phyloP scores from a whole-genome alignment of 23 red algal species.

The Gracilaria caudata region DNA sequence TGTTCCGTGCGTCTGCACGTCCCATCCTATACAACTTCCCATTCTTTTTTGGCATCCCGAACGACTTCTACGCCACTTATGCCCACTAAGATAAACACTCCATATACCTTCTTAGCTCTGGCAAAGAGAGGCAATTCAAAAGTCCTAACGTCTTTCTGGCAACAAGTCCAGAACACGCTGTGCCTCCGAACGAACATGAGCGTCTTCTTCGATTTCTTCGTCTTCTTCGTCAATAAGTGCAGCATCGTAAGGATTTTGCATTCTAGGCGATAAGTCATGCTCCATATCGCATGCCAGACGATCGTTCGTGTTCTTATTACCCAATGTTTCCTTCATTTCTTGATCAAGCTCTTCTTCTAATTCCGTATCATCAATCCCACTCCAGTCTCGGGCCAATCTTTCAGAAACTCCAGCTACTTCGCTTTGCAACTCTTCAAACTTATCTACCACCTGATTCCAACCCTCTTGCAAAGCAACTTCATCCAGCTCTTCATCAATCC shows the following conservation, averaged over 20 bases:
- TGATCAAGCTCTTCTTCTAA: conserved; percentile 28
- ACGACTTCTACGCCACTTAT: no score
- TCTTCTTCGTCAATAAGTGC: neutral
- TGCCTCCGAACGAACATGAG: neutral
- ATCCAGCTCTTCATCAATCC: conserved; percentile 10
- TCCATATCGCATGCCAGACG: neutral
- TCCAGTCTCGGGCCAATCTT: neutral
- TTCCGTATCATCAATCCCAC: conserved; percentile 16
- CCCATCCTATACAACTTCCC: no score
- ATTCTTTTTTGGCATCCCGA: no score
- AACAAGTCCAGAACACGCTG: conserved; percentile 19
- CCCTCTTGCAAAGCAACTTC: conserved; percentile 19
- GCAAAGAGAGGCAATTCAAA: no score
- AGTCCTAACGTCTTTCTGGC: neutral
- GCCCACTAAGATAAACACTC: no score
- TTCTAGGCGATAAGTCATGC: neutral
- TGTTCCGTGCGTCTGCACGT: no score
- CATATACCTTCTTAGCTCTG: no score
- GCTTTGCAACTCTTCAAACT: conserved; percentile 4
- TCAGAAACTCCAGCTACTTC: conserved; percentile 10
- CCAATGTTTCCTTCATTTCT: neutral
- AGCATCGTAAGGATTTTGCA: conserved; percentile 1
- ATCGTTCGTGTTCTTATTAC: neutral
- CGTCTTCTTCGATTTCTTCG: neutral
- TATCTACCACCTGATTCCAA: neutral